Base-by-base conservation (phyloP, 768 basidiomycete genomes). In the Mycena crocata region DNA sequence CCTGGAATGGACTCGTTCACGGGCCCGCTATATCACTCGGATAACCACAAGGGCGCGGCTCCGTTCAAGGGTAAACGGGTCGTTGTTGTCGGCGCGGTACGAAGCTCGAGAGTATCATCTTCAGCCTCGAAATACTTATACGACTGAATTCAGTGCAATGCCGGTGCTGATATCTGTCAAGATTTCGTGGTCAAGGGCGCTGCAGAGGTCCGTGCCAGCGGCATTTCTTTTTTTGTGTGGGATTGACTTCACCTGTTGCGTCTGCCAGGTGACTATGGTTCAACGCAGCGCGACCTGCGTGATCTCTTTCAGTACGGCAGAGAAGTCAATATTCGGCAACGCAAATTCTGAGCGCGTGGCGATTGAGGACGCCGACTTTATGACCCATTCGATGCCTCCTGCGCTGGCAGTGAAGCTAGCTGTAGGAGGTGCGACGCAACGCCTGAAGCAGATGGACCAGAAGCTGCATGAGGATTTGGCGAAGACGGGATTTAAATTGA, bases 401-500 rank as follows among this genome's bases (percentile, higher is more conserved):
- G 67, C 70, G 2, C 60, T 75, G 35, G 44, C 67, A n/a, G 59
- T 70, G 62, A 69, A 70, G 52, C 39, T 58, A 15, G 62, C 62
- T 1, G 28, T 24, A 9, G 67, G 62, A 12, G 49, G 49, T 15
- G 34, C 17, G 7, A 59, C 62, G 34, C 57, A 68, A 31, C 49
- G 37, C 7, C n/a, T 68, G 21, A 68, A 68, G 35, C 44, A 26
- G 7, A 4, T 54, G 21, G 67, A 68, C 51, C n/a, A 50, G 35
- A 45, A 59, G 39, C 59, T 73, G 17, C 67, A 57, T 4, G 64
- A 71, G 1, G 70, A 48, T 34, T 65, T 81, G 24, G 54, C 67
- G 37, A 73, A 66, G 32, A 71, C 68, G 5, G 78, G 79, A 21
- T 79, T 79, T 69, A 76, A 75, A 37, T 44, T 70, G 19, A 76